Evolutionary conservation across 352 stramenopile genomes (phyloP), one percentile per base, ranked within the genome.

Genomic region (Stephanocyclus meneghinianus): DNA sequence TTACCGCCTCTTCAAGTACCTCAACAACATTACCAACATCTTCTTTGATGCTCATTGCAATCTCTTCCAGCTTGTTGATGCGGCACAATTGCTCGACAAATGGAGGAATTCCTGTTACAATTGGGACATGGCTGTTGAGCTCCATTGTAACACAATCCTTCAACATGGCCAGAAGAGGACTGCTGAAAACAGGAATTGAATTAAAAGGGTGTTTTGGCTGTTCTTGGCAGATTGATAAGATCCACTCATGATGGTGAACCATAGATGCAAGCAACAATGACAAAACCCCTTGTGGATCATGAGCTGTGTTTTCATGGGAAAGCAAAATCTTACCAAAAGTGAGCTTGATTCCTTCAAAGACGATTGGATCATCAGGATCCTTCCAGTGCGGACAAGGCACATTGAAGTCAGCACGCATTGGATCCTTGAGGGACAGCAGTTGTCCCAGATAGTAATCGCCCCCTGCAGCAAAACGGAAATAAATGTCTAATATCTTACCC

Each of bases 371-470:
- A 6, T 44, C 30, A 37, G 60, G 48, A 75, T 81, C 65, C 35
- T 48, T 83, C 57, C 64, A 87, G 42, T 87, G 81, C 50, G 76
- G 81, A 13, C 71, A 74, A 26, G 82, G 57, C n/a, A 53, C 62
- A 3, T 1, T 44, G 72, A 87, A 85, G 53, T 18, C 15, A n/a
- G 55, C n/a, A 16, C 26, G 5, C 48, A 21, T 26, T 6, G 48
- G 48, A 56, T 56, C 48, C 16, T 56, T 56, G 11, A 56, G 26
- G 16, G 48, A 56, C 48, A 56, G n/a, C 5, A 56, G 48, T 21
- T 56, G 48, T 56, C 48, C 48, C 48, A 56, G 26, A 56, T 56
- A 56, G 16, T 56, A 56, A 56, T 56, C 48, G 21, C 21, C 21
- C 21, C 21, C 21, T 26, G 21, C 21, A 26, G 21, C 21, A 26